Evolutionary conservation across 1,139 yeast species (phyloP), one percentile per base, ranked within the genome.

Genomic region (Candida glucosophila): DNA sequence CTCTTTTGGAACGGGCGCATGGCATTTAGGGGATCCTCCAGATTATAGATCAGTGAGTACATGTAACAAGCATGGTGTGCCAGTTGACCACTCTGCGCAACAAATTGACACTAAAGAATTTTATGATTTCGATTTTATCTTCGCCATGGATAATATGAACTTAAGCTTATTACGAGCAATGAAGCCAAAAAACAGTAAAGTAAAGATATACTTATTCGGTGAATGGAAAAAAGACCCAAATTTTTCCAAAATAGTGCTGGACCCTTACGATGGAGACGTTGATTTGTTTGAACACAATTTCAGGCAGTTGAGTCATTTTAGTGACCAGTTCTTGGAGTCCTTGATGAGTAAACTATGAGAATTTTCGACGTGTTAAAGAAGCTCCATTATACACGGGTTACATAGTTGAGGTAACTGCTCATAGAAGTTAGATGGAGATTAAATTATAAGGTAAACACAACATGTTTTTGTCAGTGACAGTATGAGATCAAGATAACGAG

Each of bases 251-350:
- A 69, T 81, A 19, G 90, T 88, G 5, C 81, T 73, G 28, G 96
- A 88, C 49, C 97, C 97, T 1, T 88, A 88, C 53, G 88, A 86
- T 41, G 96, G 96, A 3, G 95, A 93, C 1, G 57, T 56, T 16
- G 67, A 73, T 37, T 95, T 95, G 3, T 88, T 88, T 47, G 92
- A 82, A 47, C 65, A 60, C 34, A 85, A 82, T 49, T 86, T 76
- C 47, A 45, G 67, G 31, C 97, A 88, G 47, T 63, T 86, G 29
- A 45, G 58, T 10, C 88, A 81, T 43, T 88, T 88, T 45, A 72
- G 79, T 30, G 72, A 76, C 37, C 73, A 73, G 35, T 77, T 80
- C 37, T 47, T 81, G 29, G 58, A 63, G 36, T 7, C 21, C n/a
- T n/a, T n/a, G n/a, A n/a, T n/a, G n/a, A n/a, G n/a, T n/a, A n/a